These are phyloP conservation scores for Leishmania tarentolae DNA, from an alignment of 208 protist genomes.

Conservation along the genomic window DNA sequence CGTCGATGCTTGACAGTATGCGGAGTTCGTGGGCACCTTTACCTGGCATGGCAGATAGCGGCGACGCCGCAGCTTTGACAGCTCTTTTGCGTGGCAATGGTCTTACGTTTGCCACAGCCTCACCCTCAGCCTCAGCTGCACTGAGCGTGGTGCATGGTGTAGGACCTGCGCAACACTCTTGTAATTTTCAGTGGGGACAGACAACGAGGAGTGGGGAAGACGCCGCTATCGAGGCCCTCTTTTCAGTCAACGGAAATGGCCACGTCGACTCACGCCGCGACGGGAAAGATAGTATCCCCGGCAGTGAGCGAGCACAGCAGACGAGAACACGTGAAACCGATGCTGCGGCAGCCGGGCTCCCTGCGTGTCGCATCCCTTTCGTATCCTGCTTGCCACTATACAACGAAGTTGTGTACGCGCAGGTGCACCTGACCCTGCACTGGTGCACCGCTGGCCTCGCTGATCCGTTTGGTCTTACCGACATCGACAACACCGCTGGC, in stretches of 20 bases:
- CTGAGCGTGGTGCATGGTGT: not conserved
- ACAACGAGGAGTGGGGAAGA: not conserved
- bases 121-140: not conserved
- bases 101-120: constrained; percentile 10
- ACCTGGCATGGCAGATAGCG: constrained; percentile 1
- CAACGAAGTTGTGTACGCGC: constrained; percentile 42
- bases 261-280: not conserved
- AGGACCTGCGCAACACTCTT: not conserved
- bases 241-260: not conserved
- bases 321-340: not conserved
- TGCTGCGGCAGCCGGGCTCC: not conserved
- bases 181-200: constrained; percentile 2
- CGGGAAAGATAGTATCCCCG: not conserved
- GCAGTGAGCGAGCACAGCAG: not conserved
- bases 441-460: constrained; percentile 54
- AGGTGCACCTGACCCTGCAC: constrained; percentile 75
- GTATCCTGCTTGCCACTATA: constrained; percentile 48
- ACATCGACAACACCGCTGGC: constrained; percentile 12
- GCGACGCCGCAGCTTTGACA: constrained; percentile 37
- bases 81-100: constrained; percentile 26
- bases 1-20: not conserved
- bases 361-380: constrained; percentile 28
- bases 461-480: constrained; percentile 64
- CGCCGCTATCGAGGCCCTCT: constrained; percentile 3
- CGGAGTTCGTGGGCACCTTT: constrained; percentile 14